Percentiles rank a stretch among this genome's conserved stretches.
Conservation (phyloP, 75 land plant genomes). For the Pinus albicaulis region DNA sequence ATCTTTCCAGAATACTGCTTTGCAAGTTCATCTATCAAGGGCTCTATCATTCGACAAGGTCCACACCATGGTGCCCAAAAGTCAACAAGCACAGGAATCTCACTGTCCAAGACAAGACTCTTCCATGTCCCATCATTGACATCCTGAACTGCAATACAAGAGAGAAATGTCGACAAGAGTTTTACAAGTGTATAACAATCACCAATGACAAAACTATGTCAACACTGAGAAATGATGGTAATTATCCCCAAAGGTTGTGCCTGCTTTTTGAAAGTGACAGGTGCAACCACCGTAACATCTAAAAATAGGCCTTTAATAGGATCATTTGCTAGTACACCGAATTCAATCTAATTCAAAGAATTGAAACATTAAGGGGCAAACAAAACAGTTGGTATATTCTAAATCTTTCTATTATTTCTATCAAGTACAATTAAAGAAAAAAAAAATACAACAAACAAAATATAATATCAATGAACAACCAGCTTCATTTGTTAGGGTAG, state of each 20-base stretch:
- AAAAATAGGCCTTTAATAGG: not conserved
- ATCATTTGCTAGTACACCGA: too few species aligned
- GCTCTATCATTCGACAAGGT: conserved; percentile 84
- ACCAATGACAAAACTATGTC: not conserved
- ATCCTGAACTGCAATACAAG: conserved; percentile 42
- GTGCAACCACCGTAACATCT: not conserved
- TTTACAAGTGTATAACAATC: not conserved
- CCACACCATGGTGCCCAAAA: conserved; percentile 98
- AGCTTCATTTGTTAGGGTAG: too few species aligned
- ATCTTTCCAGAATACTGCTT: conserved; percentile 76
- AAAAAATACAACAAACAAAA: too few species aligned
- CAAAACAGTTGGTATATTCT: too few species aligned
- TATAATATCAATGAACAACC: too few species aligned
- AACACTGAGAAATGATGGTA: not conserved
- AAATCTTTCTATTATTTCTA: too few species aligned
- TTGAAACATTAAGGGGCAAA: too few species aligned
- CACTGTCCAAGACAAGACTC: conserved; percentile 41
- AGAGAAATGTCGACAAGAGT: not conserved
- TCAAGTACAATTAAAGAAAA: too few species aligned
- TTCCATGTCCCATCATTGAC: conserved; percentile 59
- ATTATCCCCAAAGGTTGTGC: not conserved
- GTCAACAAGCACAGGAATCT: conserved; percentile 74
- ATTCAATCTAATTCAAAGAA: too few species aligned
- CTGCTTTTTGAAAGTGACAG: too few species aligned
- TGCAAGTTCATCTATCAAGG: conserved; percentile 75